A percentile compares a stretch with the other conserved stretches of the same genome.
phyloP scores from a whole-genome alignment of 768 basidiomycete species.

The Tulasnella sp. region DNA sequence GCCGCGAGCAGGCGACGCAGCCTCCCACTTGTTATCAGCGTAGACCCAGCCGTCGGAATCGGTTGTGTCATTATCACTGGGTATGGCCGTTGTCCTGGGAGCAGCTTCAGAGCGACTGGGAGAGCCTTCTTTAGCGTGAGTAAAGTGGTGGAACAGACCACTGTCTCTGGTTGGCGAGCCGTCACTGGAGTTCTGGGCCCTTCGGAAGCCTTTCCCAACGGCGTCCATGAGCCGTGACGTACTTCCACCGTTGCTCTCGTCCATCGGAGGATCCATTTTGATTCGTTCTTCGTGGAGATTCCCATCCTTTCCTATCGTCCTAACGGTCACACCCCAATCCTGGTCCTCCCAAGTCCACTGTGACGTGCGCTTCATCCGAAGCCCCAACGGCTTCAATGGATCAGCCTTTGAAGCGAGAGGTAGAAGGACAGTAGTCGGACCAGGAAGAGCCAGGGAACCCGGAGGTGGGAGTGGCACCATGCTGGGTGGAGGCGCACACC shows the following conservation, averaged over 20 bases:
- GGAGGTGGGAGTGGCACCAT: conserved; percentile 58
- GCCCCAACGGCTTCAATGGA: neutral
- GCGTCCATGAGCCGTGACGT: conserved; percentile 6
- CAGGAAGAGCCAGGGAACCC: conserved; percentile 51
- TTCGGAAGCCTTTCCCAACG: conserved; percentile 7
- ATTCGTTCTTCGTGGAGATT: conserved; percentile 9
- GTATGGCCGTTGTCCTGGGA: neutral
- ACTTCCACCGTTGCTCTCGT: conserved; percentile 6
- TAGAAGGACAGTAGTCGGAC: conserved; percentile 47
- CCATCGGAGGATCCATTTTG: conserved; percentile 9
- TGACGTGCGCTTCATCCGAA: conserved; percentile 53
- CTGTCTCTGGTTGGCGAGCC: neutral
- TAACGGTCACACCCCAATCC: conserved; percentile 72
- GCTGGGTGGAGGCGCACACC: conserved; percentile 41
- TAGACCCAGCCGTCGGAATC: conserved; percentile 90
- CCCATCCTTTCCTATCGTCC: conserved; percentile 33
- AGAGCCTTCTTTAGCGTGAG: too few relatives aligned
- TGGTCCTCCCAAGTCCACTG: conserved; percentile 83
- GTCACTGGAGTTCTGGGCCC: neutral
- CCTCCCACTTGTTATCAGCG: conserved; percentile 93
- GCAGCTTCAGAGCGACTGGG: too few relatives aligned
- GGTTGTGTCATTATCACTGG: conserved; percentile 32
- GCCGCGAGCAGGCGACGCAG: conserved; percentile 56
- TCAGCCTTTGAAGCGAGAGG: conserved; percentile 26
- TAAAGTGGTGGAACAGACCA: neutral